A percentile compares a stretch with the other conserved stretches of the same genome.
phyloP scores from a whole-genome alignment of 345 rosid genomes.

The Noccaea bulbosa region DNA sequence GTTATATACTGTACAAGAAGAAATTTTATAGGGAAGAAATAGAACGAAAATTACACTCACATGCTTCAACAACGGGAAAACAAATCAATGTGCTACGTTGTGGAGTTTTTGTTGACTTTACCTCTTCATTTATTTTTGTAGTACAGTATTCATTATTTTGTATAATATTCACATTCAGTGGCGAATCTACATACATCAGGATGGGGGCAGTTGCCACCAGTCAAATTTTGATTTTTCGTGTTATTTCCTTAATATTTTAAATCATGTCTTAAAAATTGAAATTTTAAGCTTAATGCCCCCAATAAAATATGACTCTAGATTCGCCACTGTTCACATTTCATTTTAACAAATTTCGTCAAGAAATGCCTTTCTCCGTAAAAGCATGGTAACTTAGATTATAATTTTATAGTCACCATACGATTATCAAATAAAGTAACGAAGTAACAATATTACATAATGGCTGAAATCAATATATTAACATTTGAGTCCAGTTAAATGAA shows the following conservation, averaged over 20 bases:
- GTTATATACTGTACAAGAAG: too few species aligned
- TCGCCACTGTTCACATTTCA: not conserved
- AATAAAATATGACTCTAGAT: too few species aligned
- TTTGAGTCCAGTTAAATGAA: conserved; percentile 15
- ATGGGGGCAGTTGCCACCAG: too few species aligned
- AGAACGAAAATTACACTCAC: not conserved
- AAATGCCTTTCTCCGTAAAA: not conserved
- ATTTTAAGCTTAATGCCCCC: too few species aligned
- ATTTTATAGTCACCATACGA: not conserved
- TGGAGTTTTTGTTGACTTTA: not conserved
- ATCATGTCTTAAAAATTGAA: too few species aligned
- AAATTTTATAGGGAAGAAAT: not conserved
- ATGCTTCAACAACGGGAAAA: not conserved
- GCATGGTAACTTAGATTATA: not conserved
- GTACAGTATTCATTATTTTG: conserved; percentile 4
- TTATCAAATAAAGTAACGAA: conserved; percentile 7
- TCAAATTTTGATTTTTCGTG: too few species aligned
- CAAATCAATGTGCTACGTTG: not conserved
- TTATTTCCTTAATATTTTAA: too few species aligned
- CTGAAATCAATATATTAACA: conserved; percentile 10
- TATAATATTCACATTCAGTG: not conserved
- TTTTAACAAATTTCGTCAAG: not conserved
- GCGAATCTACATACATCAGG: too few species aligned
- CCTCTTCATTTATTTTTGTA: too few species aligned
- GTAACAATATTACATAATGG: not conserved